Percentiles rank a stretch among this genome's conserved stretches.
phyloP scores from a whole-genome alignment of 176 grass and related monocot species.

The Hordeum marinum region DNA sequence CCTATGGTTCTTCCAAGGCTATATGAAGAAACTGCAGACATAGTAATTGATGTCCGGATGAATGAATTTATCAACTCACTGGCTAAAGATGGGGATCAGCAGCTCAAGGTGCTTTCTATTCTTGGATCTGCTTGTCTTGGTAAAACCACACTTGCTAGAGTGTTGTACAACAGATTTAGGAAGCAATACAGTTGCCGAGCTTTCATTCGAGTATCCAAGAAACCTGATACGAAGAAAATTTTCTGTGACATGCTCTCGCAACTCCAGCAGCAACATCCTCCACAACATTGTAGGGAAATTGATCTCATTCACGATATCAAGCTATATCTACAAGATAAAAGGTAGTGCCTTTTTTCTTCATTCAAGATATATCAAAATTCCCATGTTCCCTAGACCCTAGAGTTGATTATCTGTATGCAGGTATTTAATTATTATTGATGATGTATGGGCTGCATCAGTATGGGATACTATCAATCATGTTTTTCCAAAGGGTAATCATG shows the following conservation, averaged over 20 bases:
- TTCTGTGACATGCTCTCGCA: neutral
- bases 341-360: neutral
- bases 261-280: neutral
- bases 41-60: neutral
- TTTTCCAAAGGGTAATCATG: accelerated
- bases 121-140: neutral
- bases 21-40: neutral
- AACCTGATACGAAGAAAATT: neutral
- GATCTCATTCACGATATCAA: neutral
- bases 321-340: neutral
- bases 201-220: neutral
- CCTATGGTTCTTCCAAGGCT: neutral
- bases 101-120: neutral
- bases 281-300: neutral
- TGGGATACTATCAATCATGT: neutral
- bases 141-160: neutral
- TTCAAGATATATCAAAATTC: too few relatives aligned
- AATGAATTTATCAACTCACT: neutral
- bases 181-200: neutral
- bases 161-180: neutral
- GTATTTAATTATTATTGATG: neutral
- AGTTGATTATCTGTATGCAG: neutral
- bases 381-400: too few relatives aligned
- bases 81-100: neutral
- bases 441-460: neutral